Percentiles rank a stretch among this genome's conserved stretches.
Conservation (phyloP, 371 early-diverging fungal species). For the Mortierella polycephala region DNA sequence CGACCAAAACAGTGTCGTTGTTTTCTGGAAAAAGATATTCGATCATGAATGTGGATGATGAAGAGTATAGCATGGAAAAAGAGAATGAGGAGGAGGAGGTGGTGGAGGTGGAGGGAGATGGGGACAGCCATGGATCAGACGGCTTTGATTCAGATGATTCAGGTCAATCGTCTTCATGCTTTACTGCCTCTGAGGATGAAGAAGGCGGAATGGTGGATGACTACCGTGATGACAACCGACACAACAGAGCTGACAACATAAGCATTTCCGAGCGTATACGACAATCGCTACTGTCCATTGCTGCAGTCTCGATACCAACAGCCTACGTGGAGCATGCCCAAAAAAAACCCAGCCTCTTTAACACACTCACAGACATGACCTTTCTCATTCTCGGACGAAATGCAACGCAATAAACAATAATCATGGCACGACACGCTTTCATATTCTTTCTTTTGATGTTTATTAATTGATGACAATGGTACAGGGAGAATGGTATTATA, state of each 20-base stretch:
- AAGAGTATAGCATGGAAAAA: neutral
- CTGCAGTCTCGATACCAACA: slow-evolving; percentile 1
- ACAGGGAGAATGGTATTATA: too few species aligned
- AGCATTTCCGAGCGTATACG: neutral
- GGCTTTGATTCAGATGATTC: neutral
- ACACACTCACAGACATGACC: neutral
- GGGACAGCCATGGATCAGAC: neutral
- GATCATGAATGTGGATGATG: slow-evolving; percentile 28
- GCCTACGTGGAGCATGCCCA: neutral
- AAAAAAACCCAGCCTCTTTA: neutral
- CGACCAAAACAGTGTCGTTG: neutral
- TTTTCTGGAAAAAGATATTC: slow-evolving; percentile 22
- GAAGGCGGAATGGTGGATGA: neutral
- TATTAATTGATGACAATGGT: neutral
- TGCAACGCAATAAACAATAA: too few species aligned
- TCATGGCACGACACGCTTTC: too few species aligned
- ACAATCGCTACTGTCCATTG: neutral
- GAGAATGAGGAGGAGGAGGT: neutral
- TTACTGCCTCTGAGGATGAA: slow-evolving; percentile 17
- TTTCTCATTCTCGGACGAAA: neutral
- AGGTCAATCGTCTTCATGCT: slow-evolving; percentile 23
- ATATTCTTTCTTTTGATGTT: too few species aligned
- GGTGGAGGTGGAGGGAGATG: too few species aligned
- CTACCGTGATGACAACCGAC: neutral
- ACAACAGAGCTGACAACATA: neutral